Base-by-base conservation (phyloP, 306 rosid genomes). In the Corylus americana region DNA sequence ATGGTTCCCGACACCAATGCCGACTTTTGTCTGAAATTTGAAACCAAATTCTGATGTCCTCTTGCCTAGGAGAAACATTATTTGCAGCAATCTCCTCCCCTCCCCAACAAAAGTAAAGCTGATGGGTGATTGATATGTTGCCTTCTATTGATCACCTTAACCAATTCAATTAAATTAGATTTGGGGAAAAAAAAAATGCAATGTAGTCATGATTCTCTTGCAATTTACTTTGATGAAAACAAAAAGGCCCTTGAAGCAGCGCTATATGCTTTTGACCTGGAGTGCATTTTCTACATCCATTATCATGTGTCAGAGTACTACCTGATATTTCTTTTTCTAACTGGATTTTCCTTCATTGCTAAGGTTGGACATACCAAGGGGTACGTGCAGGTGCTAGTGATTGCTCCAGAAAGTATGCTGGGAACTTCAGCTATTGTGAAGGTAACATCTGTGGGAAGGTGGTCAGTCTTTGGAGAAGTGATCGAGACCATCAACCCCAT, bases 361-460 rank as follows among this genome's bases (percentile, higher is more conserved):
- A 37, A 94, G 98, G 99, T 95, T 86, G 99, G 99, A 58, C 99
- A 95, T 82, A 92, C 98, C 79, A 95, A 93, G 89, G 98, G 98
- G 76, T 95, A 92, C 58, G 82, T 95, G 69, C 99, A 95, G 85
- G 99, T 93, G 76, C 97, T 95, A 22, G 90, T 93, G 77, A 74
- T 78, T 80, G 97, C 84, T 73, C 89, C 90, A 25, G 94, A 90
- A 57, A n/a, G 75, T 54, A 85, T 93, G 92, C 88, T 95, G 71
- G 99, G 99, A 80, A 87, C 93, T 79, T 91, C 96, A 84, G 96
- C 96, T 72, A 81, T 86, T 79, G 94, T 81, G 81, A 91, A 85
- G 88, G 88, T 95, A 85, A 91, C 96, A 76, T 84, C 94, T 5
- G 87, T 88, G 7, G 97, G 97, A 86, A 95, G 99, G 82, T 93